Base-by-base conservation (phyloP, 73 alveolate genomes). In the Uronychia binucleata region DNA sequence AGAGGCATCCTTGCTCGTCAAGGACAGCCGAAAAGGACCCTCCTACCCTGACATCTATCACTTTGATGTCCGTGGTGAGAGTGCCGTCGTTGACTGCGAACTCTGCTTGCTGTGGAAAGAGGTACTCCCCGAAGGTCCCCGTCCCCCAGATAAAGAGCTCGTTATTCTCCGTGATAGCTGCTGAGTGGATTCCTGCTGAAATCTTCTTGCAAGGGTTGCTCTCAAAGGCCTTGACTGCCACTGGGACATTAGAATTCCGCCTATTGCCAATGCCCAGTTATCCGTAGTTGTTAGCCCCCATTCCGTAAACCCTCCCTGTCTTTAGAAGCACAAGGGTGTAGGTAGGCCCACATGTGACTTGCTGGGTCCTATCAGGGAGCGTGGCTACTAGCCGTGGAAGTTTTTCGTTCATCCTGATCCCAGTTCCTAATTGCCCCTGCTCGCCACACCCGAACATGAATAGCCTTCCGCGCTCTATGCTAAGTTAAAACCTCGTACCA, bases 161-260 rank as follows among this genome's bases (percentile, higher is more conserved):
- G 25, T 98, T 98, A 32, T 95, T 93, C 30, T 77, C 86, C 26
- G 95, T 88, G 27, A 97, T 81, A 19, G 96, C 97, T 35, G 94
- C 94, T 57, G 98, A 78, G 86, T 97, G 99, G 75, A 93, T 86
- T 26, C 99, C 98, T 76, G 99, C 97, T 0, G 98, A 84, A 14
- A 97, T 86, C 78, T 83, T 84, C 0, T 74, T 80, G 27, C 90
- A 33, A 13, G 34, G 78, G 28, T 60, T 59, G 58, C 81, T 77
- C 0, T 87, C 93, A 34, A 87, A 77, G 26, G 59, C 77, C 26
- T 31, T 31, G 28, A 87, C 79, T 83, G 46, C 33, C 26, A 29
- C 60, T n/a, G 85, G 85, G 29, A 34, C 83, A 59, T 34, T 31
- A 34, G 75, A 34, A 57, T 34, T 74, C 74, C 77, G 60, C 27